Conservation (phyloP, 192 early-diverging fungal species). For the Oehlia diaphana region DNA sequence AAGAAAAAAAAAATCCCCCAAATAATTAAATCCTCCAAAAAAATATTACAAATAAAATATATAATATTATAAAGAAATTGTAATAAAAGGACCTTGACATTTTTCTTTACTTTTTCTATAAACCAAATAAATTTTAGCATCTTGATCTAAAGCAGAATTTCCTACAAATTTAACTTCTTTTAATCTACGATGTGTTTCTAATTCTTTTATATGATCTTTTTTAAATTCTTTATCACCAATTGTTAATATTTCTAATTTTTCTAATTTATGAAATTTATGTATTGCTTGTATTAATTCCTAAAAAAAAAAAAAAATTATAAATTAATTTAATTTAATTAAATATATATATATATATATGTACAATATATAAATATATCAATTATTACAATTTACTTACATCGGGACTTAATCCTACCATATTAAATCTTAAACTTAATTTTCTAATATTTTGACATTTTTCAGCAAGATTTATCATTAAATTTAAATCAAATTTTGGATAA, state of each 20-base stretch:
- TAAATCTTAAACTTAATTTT: constrained; percentile 5
- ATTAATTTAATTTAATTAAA: too few relatives aligned
- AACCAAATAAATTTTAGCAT: constrained; percentile 13
- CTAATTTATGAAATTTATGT: constrained; percentile 4
- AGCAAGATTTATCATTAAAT: not conserved
- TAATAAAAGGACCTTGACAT: constrained; percentile 18
- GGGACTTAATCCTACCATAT: constrained; percentile 3
- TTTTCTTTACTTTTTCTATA: constrained; percentile 16
- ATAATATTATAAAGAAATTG: too few relatives aligned
- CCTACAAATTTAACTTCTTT: constrained; percentile 13
- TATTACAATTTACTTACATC: not conserved
- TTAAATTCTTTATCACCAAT: constrained; percentile 8
- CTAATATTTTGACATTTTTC: too few relatives aligned
- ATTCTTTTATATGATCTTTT: constrained; percentile 7
- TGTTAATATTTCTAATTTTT: constrained; percentile 1
- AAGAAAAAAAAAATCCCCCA: too few relatives aligned
- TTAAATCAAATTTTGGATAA: constrained; percentile 12
- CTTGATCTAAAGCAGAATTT: not conserved
- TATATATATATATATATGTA: too few relatives aligned
- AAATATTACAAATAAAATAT: too few relatives aligned
- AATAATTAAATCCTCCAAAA: too few relatives aligned
- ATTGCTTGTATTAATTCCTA: not conserved
- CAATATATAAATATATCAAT: not conserved
- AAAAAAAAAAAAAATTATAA: too few relatives aligned
- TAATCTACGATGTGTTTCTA: not conserved